Evolutionary conservation across 768 basidiomycete genomes (phyloP), one percentile per base, ranked within the genome.

Genomic region (Solioccasus polychromus): DNA sequence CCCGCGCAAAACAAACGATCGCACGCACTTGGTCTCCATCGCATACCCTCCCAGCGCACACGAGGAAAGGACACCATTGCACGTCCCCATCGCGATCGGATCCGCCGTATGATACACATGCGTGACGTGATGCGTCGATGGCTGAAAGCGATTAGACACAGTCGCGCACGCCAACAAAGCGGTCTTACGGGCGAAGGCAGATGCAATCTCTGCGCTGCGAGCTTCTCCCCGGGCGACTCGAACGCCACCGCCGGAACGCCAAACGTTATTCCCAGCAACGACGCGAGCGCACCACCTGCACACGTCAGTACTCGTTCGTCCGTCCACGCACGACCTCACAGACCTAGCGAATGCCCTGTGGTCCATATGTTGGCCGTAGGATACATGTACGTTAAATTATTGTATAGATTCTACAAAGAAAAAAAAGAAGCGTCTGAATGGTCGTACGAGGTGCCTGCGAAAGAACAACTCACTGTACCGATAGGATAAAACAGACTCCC

Each of bases 81-180:
- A 92, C 8, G 82, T 84, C 28, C 88, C 88, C 83, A 91, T 91
- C 17, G 94, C 80, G 40, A 97, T 88, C 5, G 94, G 94, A 67
- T 98, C 94, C 22, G 93, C 94, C 18, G 86, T 95, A 60, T 96
- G 90, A 66, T 88, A 96, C 23, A 98, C 73, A 64, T 97, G 94
- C 0, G 88, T 93, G 50, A 96, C 75, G 54, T 88, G 88, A 14
- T 85, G 80, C 9, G 76, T 76, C 7, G 82, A 84, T 26, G 86
- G 87, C 83, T 87, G 52, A 6, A 14, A 34, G 11, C 10, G 9
- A 17, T 43, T 1, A 49, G 25, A 17, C 18, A 38, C 15, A 29
- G 17, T 28, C 5, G 11, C 5, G 17, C 34, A 25, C 23, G n/a
- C 28, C 35, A 17, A 57, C 12, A 18, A 34, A 26, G 28, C 20